These are phyloP conservation scores for Candida golubevii DNA, from an alignment of 805 yeast species.

Conservation along the genomic window DNA sequence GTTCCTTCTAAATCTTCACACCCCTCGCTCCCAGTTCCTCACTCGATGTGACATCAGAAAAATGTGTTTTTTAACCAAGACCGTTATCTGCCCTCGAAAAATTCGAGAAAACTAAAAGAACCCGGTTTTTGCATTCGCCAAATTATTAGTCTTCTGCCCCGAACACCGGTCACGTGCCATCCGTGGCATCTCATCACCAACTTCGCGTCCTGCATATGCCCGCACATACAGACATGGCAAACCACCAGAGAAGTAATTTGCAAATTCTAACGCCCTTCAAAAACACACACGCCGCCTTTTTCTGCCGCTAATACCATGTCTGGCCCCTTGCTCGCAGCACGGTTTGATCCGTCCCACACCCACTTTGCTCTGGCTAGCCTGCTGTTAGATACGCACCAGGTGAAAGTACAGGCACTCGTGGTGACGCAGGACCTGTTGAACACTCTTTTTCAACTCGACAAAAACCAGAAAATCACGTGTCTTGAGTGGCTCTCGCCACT, in stretches of 20 bases:
- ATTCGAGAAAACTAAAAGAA: too few species aligned
- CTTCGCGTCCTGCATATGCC: neutral
- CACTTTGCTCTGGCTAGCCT: conserved; percentile 61
- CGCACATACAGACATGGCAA: neutral
- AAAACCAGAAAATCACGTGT: conserved; percentile 45
- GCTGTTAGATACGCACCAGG: conserved; percentile 67
- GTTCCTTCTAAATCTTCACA: too few species aligned
- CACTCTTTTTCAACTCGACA: conserved; percentile 50
- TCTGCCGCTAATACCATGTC: conserved; percentile 7
- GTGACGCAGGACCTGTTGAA: conserved; percentile 41
- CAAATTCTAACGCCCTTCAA: too few species aligned
- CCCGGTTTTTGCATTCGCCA: too few species aligned
- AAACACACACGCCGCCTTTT: too few species aligned
- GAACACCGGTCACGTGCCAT: neutral
- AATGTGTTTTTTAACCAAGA: too few species aligned
- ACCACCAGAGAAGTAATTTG: neutral
- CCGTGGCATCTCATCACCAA: neutral
- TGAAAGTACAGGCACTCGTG: conserved; percentile 55
- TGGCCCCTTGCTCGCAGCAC: conserved; percentile 36
- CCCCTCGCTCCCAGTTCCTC: too few species aligned
- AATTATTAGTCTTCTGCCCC: too few species aligned
- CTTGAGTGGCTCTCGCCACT: conserved; percentile 51
- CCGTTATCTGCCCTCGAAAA: too few species aligned
- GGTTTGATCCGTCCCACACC: conserved; percentile 60
- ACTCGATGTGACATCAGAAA: too few species aligned